Evolutionary conservation across 805 yeast genomes (phyloP), one percentile per base, ranked within the genome.

Genomic region (Wickerhamiella kazuoi): DNA sequence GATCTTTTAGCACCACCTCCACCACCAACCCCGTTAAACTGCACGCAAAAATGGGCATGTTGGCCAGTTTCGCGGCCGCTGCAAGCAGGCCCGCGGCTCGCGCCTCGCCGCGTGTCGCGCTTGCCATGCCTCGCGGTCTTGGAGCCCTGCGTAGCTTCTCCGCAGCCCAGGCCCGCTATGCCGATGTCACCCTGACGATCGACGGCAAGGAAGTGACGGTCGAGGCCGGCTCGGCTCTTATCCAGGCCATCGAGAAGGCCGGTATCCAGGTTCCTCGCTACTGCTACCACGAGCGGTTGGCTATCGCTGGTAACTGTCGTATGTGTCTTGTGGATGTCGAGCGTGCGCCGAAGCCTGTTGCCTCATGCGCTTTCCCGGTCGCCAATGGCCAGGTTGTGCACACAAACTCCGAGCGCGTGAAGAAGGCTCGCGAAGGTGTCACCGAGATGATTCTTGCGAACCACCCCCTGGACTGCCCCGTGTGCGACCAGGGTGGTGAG

Each of bases 401-500:
- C 55, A 81, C 94, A 37, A 71, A 76, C 56, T 64, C 77, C 30
- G 87, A 78, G 49, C 72, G 82, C 54, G 80, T 79, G 46, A 76
- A 72, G 59, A 74, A 77, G 59, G 82, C 86, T 35, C 72, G 93
- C 56, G 94, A 81, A 61, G 87, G 87, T 56, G 90, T 81, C 50
- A 82, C 93, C 34, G 94, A 82, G 62, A 79, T 81, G 76, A 63
- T 81, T 45, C 68, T 81, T 47, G 82, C 81, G 49, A 82, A 82
- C 67, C 94, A 81, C 64, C 94, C 94, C 18, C 68, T 81, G 55
- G 94, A 82, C 64, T 81, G 93, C 63, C 94, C 93, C 19, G 78
- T 81, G 41, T 81, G 94, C 61, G 94, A 81, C 62, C 94, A 81
- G 62, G 94, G 93, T 62, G 94, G 94, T 48, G 94, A 81, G 60